These are phyloP conservation scores for Colletotrichum kahawae DNA, from an alignment of 2,329 filamentous ascomycete genomes.

Conservation along the genomic window DNA sequence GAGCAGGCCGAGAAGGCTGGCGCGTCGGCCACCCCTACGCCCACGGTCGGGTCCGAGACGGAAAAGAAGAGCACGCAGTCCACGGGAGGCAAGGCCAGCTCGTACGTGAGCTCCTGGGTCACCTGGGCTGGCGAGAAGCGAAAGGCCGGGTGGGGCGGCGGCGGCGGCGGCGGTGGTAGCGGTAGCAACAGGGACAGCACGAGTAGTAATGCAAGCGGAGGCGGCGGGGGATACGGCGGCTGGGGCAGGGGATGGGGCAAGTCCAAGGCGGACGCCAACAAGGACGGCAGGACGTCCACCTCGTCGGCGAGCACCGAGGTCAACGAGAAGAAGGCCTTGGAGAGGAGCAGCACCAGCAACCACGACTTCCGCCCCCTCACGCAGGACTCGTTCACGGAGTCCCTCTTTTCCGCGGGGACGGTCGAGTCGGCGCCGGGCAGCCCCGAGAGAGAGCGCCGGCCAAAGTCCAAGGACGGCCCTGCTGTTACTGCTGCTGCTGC, in stretches of 20 bases:
- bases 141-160: conserved; percentile 50
- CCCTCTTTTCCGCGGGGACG: conserved; percentile 43
- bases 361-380: conserved; percentile 35
- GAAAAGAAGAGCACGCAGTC: conserved; percentile 51
- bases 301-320: conserved; percentile 5
- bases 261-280: conserved; percentile 20
- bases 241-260: conserved; percentile 38
- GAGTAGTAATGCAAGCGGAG: conserved; percentile 7
- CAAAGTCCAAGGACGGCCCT: conserved; percentile 2
- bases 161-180: not conserved
- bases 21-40: conserved; percentile 24
- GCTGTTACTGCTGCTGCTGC: not conserved
- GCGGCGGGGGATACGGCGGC: conserved; percentile 27
- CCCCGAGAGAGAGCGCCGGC: not conserved
- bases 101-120: conserved; percentile 73
- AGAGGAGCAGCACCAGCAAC: not conserved
- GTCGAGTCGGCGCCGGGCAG: conserved; percentile 11
- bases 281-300: conserved; percentile 26
- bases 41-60: conserved; percentile 26
- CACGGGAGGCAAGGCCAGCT: conserved; percentile 58
- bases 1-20: conserved; percentile 21
- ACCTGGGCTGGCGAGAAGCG: conserved; percentile 78
- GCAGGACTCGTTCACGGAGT: conserved; percentile 50
- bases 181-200: conserved; percentile 1
- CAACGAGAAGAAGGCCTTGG: not conserved